Conservation (phyloP, 768 basidiomycete species). For the Hypholoma fasciculare region DNA sequence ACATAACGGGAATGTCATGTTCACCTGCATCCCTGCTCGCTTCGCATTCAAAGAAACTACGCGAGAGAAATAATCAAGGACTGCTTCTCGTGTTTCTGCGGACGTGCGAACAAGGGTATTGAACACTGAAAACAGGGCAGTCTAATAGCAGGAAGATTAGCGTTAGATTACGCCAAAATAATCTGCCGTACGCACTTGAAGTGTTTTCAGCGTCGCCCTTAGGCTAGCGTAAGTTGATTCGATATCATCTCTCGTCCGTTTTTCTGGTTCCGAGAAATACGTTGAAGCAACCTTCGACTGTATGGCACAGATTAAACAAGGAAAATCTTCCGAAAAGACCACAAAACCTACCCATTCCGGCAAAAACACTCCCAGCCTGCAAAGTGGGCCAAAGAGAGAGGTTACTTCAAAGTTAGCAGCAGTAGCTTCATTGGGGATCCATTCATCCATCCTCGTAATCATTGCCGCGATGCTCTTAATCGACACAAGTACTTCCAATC, state of each 20-base stretch:
- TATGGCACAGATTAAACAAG: constrained; percentile 8
- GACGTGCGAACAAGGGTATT: constrained; percentile 87
- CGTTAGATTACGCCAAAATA: neutral
- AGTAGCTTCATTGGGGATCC: constrained; percentile 64
- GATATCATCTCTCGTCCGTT: constrained; percentile 69
- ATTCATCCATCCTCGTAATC: constrained; percentile 74
- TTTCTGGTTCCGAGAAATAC: constrained; percentile 88
- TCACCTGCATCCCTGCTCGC: constrained; percentile 88
- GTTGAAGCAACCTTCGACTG: constrained; percentile 75
- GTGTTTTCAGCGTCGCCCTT: constrained; percentile 78
- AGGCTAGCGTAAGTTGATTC: constrained; percentile 85
- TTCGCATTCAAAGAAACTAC: constrained; percentile 76
- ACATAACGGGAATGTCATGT: constrained; percentile 5
- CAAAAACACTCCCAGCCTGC: constrained; percentile 84
- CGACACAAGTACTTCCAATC: constrained; percentile 76
- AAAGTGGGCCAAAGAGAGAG: constrained; percentile 82
- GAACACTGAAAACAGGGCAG: constrained; percentile 83
- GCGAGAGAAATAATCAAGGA: constrained; percentile 79
- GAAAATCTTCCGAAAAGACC: neutral
- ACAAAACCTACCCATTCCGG: constrained; percentile 74
- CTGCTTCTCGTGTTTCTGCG: constrained; percentile 74
- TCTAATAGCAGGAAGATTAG: constrained; percentile 22
- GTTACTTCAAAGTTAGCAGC: constrained; percentile 60
- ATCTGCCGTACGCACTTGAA: constrained; percentile 58
- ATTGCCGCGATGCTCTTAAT: constrained; percentile 83